Base-by-base conservation (phyloP, 1,284 basidiomycete genomes). In the Tilletiopsis washingtonensis region DNA sequence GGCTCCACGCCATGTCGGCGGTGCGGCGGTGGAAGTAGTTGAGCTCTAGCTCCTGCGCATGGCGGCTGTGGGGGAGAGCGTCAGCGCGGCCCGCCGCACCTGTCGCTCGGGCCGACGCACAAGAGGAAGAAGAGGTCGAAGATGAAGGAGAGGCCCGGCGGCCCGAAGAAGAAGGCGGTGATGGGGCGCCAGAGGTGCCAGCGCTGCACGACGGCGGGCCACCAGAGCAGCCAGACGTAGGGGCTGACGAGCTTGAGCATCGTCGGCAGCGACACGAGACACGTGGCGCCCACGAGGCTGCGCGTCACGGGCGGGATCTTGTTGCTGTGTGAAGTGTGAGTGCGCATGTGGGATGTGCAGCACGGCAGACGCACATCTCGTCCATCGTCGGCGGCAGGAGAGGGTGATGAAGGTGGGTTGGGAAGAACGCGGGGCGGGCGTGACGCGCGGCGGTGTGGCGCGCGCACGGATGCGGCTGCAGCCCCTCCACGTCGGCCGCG, bases 271-370 rank as follows among this genome's bases (percentile, higher is more conserved):
- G 87, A 81, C 34, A 88, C 75, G 0, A 75, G 80, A 1, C 84
- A 67, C 2, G 82, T 81, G 1, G 84, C 82, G 9, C 75, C 76
- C 45, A 82, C 78, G 19, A 89, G 71, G 53, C 83, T 81, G 26
- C 88, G 81, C 2, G 89, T 91, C 19, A 91, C 84, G 40, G 86
- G 84, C 0, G 88, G 88, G 2, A 91, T 86, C 76, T 88, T 88
- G 19, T 26, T 39, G 6, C 55, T 59, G 50, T n/a, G n/a, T n/a
- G n/a, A n/a, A n/a, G n/a, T n/a, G n/a, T n/a, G n/a, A n/a, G n/a
- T n/a, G n/a, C n/a, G n/a, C n/a, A n/a, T n/a, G n/a, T n/a, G n/a
- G n/a, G n/a, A n/a, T n/a, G n/a, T n/a, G n/a, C n/a, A n/a, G n/a
- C n/a, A n/a, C n/a, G n/a, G n/a, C n/a, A n/a, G n/a, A n/a, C n/a